These are phyloP conservation scores for Eragrostis nindensis DNA, from an alignment of 176 grass and related monocot genomes.

Conservation along the genomic window DNA sequence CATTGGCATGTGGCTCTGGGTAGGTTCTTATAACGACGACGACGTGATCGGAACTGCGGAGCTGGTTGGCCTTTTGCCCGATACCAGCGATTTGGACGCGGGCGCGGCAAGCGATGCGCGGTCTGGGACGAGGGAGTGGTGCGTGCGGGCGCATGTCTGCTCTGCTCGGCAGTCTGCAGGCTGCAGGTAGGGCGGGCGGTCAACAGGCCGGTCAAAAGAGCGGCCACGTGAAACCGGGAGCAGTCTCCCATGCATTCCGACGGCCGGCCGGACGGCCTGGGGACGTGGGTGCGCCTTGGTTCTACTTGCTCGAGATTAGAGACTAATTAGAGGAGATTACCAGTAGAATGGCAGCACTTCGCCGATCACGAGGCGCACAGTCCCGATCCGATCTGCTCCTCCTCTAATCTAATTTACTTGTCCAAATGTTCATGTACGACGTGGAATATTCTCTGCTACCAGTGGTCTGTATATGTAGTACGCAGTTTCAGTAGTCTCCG, in stretches of 20 bases:
- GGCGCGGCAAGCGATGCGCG: neutral
- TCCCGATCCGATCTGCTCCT: neutral
- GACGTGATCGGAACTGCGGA: neutral
- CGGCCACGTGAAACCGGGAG: conserved; percentile 72
- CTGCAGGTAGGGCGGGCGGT: conserved; percentile 10
- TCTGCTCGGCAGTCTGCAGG: neutral
- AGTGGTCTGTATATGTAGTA: neutral
- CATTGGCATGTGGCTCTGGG: conserved; percentile 24
- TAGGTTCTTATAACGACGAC: conserved; percentile 29
- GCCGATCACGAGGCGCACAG: neutral
- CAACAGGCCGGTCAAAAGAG: conserved; percentile 40
- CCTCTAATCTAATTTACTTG: neutral
- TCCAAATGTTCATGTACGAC: neutral
- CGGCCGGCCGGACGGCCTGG: neutral
- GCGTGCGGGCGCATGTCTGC: conserved; percentile 16
- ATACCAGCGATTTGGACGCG: neutral
- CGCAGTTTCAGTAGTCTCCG: too few species aligned
- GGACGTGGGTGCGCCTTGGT: conserved; percentile 5
- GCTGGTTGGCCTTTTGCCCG: neutral
- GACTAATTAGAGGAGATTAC: neutral
- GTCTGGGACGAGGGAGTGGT: neutral
- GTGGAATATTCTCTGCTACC: neutral
- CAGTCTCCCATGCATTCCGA: conserved; percentile 66
- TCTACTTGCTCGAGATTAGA: neutral
- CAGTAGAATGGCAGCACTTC: neutral